phyloP scores from a whole-genome alignment of 768 basidiomycete species.

The Asterophora lycoperdoides region DNA sequence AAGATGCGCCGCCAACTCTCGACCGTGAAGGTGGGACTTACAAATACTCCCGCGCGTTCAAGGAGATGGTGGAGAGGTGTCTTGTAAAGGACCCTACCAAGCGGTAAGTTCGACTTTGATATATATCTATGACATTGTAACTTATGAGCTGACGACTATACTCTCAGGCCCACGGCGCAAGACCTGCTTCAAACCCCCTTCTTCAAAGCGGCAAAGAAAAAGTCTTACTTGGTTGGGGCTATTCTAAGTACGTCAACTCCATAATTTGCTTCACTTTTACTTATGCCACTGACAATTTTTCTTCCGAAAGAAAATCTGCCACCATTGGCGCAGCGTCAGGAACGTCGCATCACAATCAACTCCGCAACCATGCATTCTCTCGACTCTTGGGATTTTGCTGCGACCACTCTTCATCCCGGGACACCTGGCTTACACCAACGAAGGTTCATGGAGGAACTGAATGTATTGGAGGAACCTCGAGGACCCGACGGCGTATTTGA shows the following conservation, averaged over 20 bases:
- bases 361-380: slow-evolving; percentile 42
- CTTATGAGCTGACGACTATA: background rate
- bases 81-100: slow-evolving; percentile 79
- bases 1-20: slow-evolving; percentile 73
- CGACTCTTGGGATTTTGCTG: slow-evolving; percentile 80
- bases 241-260: slow-evolving; percentile 52
- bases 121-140: background rate
- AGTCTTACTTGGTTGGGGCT: slow-evolving; percentile 68
- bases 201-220: slow-evolving; percentile 77
- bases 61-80: slow-evolving; percentile 80
- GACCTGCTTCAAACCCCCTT: slow-evolving; percentile 75
- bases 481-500: slow-evolving; percentile 30
- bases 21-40: slow-evolving; percentile 66
- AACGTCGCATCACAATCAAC: slow-evolving; percentile 47
- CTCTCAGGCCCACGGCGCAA: slow-evolving; percentile 65
- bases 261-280: background rate
- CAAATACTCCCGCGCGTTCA: slow-evolving; percentile 77
- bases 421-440: slow-evolving; percentile 26
- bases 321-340: slow-evolving; percentile 68
- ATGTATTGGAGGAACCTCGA: slow-evolving; percentile 18
- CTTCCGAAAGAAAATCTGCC: slow-evolving; percentile 54
- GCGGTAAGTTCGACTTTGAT: slow-evolving; percentile 45
- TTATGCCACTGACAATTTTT: background rate
- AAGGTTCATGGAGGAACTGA: slow-evolving; percentile 20
- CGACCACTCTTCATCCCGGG: slow-evolving; percentile 42